Conservation (phyloP, 768 basidiomycete species). For the Amanita subjunquillea region DNA sequence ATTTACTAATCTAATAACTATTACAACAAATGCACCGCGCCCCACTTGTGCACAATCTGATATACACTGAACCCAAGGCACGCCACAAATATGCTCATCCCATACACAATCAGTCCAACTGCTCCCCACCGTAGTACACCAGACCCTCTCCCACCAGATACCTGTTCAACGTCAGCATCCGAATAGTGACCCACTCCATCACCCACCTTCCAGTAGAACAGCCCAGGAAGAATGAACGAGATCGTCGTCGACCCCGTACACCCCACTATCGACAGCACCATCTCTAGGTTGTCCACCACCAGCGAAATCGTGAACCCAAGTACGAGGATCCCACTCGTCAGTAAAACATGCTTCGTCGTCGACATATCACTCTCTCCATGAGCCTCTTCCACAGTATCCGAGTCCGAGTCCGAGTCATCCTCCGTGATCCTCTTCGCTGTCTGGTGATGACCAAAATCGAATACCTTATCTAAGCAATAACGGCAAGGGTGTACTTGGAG, state of each 20-base stretch:
- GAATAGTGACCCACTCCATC: neutral
- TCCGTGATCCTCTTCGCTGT: constrained; percentile 18
- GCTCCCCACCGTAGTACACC: constrained; percentile 43
- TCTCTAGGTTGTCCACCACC: constrained; percentile 65
- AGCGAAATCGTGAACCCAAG: constrained; percentile 66
- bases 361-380: constrained; percentile 56
- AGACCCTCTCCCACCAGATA: constrained; percentile 57
- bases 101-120: constrained; percentile 65
- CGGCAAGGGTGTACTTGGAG: constrained; percentile 92
- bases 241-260: constrained; percentile 95
- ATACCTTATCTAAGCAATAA: constrained; percentile 87
- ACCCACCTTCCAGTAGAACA: constrained; percentile 84
- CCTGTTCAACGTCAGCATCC: constrained; percentile 22
- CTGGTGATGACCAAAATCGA: constrained; percentile 32
- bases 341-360: constrained; percentile 49
- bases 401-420: constrained; percentile 28
- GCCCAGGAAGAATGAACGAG: constrained; percentile 89
- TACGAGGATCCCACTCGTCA: constrained; percentile 59
- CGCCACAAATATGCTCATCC: constrained; percentile 71
- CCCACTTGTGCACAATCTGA: constrained; percentile 32
- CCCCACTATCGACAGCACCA: constrained; percentile 93
- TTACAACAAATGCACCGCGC: constrained; percentile 9
- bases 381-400: constrained; percentile 37
- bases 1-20: neutral
- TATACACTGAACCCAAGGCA: constrained; percentile 81